Percentiles rank a stretch among this genome's conserved stretches.
Conservation (phyloP, 2,329 filamentous ascomycete genomes). For the Cladosporium sp. region DNA sequence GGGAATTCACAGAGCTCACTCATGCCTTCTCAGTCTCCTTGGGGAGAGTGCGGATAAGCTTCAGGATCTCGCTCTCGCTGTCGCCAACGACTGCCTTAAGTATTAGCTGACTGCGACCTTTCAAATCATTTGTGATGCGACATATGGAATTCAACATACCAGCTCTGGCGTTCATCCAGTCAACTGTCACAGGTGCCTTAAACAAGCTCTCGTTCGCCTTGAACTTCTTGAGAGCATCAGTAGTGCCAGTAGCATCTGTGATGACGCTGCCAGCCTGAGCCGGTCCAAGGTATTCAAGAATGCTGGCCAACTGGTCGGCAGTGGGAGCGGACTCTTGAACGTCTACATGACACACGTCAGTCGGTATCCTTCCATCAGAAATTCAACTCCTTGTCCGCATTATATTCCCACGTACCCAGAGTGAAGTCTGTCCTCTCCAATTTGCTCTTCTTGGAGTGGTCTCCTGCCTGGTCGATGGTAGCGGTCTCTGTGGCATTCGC, state of each 20-base stretch:
- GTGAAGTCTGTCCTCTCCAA: conserved; percentile 72
- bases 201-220: conserved; percentile 70
- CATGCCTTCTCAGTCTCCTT: conserved; percentile 38
- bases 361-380: background rate
- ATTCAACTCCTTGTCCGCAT: background rate
- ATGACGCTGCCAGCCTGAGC: conserved; percentile 65
- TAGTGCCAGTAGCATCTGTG: conserved; percentile 69
- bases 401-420: conserved; percentile 48
- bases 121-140: background rate
- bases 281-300: conserved; percentile 76
- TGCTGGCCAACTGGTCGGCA: conserved; percentile 75
- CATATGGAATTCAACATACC: conserved; percentile 44
- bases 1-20: conserved; percentile 13
- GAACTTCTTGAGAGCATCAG: conserved; percentile 78
- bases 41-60: conserved; percentile 54
- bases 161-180: conserved; percentile 90
- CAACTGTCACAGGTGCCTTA: conserved; percentile 77
- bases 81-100: conserved; percentile 61
- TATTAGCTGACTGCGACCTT: background rate
- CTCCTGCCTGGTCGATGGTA: conserved; percentile 72
- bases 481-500: conserved; percentile 67
- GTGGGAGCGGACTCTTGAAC: conserved; percentile 81
- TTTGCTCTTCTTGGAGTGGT: conserved; percentile 62
- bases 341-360: conserved; percentile 44
- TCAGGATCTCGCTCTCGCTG: conserved; percentile 85